Percentiles rank a stretch among this genome's conserved stretches.
These are phyloP conservation scores for Neoascochyta sp. DNA, from an alignment of 2,329 filamentous ascomycete species.

Conservation along the genomic window DNA sequence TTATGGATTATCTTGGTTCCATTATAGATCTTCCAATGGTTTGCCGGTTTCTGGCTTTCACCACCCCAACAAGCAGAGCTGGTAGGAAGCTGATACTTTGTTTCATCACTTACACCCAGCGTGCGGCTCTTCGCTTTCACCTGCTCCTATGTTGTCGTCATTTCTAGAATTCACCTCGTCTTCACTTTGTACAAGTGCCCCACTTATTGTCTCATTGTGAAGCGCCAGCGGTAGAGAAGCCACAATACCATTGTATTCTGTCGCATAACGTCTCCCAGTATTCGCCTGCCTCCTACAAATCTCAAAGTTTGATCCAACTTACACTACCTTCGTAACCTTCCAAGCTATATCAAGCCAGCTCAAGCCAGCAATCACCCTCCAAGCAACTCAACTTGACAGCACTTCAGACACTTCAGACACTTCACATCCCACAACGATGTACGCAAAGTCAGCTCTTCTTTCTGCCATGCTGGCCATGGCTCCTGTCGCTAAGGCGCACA, in stretches of 20 bases:
- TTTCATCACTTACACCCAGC: constrained; percentile 1
- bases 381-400: too few relatives aligned
- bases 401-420: too few relatives aligned
- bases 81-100: constrained; percentile 1
- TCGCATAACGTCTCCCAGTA: constrained; percentile 11
- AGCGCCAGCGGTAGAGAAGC: constrained; percentile 6
- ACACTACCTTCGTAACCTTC: constrained; percentile 5
- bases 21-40: too few relatives aligned
- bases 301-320: constrained; percentile 3
- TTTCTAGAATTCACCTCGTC: constrained; percentile 18
- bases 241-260: constrained; percentile 4
- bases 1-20: background rate
- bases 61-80: too few relatives aligned
- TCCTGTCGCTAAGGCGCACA: constrained; percentile 64
- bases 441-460: constrained; percentile 10
- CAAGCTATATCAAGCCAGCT: constrained; percentile 4
- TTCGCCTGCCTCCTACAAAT: constrained; percentile 9
- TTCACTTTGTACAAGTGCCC: constrained; percentile 12
- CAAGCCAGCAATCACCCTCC: too few relatives aligned
- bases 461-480: constrained; percentile 44
- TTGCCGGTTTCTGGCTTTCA: too few relatives aligned
- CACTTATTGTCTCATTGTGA: constrained; percentile 21
- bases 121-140: constrained; percentile 5
- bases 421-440: constrained; percentile 13
- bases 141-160: constrained; percentile 4